phyloP scores from a whole-genome alignment of 2,329 filamentous ascomycete species.

The Claviceps monticola region DNA sequence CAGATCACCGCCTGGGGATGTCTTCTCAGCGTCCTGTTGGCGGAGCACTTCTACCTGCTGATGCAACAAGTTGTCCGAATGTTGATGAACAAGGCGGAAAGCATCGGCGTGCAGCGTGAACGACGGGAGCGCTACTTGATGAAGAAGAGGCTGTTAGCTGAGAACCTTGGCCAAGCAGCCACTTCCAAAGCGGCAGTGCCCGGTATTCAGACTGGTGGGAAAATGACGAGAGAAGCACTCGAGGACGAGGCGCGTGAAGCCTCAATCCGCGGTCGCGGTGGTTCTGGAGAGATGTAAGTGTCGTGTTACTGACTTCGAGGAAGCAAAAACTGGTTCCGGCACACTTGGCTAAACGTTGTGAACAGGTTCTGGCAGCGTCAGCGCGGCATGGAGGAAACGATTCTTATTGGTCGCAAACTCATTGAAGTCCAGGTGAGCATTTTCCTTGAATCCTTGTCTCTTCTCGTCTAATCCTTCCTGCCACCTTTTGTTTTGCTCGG shows the following conservation, averaged over 20 bases:
- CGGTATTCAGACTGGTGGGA: constrained; percentile 38
- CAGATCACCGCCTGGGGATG: constrained; percentile 69
- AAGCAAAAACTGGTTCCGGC: not conserved
- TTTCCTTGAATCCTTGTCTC: not conserved
- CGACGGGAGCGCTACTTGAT: constrained; percentile 67
- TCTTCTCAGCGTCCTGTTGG: constrained; percentile 67
- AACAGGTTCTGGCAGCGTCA: constrained; percentile 49
- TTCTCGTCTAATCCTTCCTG: too few relatives aligned
- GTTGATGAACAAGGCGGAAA: constrained; percentile 68
- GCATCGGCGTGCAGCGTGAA: constrained; percentile 74
- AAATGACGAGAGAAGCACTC: constrained; percentile 49
- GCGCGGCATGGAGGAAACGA: constrained; percentile 41
- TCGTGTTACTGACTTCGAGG: not conserved
- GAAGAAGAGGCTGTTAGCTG: constrained; percentile 65
- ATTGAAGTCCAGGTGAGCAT: constrained; percentile 32
- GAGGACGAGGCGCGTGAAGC: constrained; percentile 47
- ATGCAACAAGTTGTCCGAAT: constrained; percentile 59
- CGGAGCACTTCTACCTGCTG: constrained; percentile 81
- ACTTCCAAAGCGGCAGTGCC: constrained; percentile 33
- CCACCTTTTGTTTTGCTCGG: too few relatives aligned
- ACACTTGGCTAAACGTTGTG: not conserved
- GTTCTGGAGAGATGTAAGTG: constrained; percentile 36
- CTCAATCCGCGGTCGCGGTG: constrained; percentile 34
- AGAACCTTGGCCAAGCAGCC: constrained; percentile 48
- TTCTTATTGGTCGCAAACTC: constrained; percentile 39